These are phyloP conservation scores for Nakaseomyces nivariensis DNA, from an alignment of 1,139 yeast species.

Conservation along the genomic window DNA sequence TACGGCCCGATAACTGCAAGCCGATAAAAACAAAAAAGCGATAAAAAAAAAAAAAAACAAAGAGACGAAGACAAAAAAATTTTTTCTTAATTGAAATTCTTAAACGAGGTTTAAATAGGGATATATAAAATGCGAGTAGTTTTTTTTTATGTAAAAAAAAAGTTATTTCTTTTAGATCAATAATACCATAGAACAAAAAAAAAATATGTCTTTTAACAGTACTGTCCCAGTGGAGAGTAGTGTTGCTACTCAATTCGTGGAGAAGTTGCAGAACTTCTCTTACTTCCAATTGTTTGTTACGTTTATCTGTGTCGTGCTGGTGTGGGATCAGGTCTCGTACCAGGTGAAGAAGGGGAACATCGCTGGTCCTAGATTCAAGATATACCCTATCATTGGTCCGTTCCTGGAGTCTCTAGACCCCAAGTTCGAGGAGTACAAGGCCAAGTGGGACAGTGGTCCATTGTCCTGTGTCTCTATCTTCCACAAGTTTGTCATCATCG, in stretches of 20 bases:
- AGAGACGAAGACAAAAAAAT: too few relatives aligned
- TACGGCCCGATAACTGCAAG: too few relatives aligned
- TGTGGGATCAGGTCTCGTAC: slow-evolving; percentile 76
- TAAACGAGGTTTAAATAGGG: not conserved
- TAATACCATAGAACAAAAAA: too few relatives aligned
- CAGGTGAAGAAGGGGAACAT: slow-evolving; percentile 72
- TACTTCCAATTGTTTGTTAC: slow-evolving; percentile 48
- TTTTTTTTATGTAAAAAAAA: too few relatives aligned
- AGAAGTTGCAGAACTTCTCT: slow-evolving; percentile 21
- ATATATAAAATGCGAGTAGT: too few relatives aligned
- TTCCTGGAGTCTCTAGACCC: slow-evolving; percentile 94
- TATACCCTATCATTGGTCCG: slow-evolving; percentile 95
- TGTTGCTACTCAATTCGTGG: slow-evolving; percentile 4
- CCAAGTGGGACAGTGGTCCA: slow-evolving; percentile 92
- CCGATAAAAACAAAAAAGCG: too few relatives aligned
- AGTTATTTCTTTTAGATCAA: too few relatives aligned
- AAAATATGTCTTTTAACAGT: not conserved
- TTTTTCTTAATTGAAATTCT: not conserved
- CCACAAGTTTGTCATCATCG: slow-evolving; percentile 95
- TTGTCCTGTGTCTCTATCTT: slow-evolving; percentile 92
- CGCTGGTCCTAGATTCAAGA: slow-evolving; percentile 78
- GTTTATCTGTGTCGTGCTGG: slow-evolving; percentile 40
- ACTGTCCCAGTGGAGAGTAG: not conserved
- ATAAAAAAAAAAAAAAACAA: too few relatives aligned
- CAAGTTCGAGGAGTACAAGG: slow-evolving; percentile 83